A percentile compares a stretch with the other conserved stretches of the same genome.
Evolutionary conservation across 352 stramenopile species (phyloP).

Genomic region (Saprolegnia parasitica): DNA sequence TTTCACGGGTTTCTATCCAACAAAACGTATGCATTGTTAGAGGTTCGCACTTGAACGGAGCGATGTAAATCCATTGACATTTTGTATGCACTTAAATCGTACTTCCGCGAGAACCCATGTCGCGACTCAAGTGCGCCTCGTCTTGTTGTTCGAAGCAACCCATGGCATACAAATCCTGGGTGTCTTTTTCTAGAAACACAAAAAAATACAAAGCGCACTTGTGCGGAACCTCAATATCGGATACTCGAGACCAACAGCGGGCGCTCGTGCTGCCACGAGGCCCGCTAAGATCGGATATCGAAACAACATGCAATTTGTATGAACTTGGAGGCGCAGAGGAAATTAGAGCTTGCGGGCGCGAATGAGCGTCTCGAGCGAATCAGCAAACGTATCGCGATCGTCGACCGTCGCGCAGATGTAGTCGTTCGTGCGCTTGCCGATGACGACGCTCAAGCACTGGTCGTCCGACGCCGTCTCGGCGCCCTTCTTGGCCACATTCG

Average conservation of each 20-base stretch:
- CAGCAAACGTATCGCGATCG: constrained; percentile 8
- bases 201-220: no score
- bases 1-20: constrained; percentile 12
- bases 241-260: no score
- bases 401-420: constrained; percentile 18
- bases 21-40: background rate
- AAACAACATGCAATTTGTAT: no score
- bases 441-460: constrained; percentile 11
- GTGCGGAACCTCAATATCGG: no score
- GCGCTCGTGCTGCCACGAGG: no score
- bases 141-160: no score
- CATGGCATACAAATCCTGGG: no score
- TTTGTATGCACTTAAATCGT: no score
- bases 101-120: no score
- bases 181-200: no score
- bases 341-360: background rate
- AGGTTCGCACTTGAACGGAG: background rate
- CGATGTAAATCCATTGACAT: background rate
- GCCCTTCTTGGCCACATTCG: background rate
- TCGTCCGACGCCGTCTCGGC: background rate
- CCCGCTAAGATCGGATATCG: no score
- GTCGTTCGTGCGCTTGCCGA: background rate
- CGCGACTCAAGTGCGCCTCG: no score
- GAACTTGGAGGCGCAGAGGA: background rate
- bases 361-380: constrained; percentile 1